Conservation (phyloP, 805 yeast species). For the Tetrapisispora fleetii region DNA sequence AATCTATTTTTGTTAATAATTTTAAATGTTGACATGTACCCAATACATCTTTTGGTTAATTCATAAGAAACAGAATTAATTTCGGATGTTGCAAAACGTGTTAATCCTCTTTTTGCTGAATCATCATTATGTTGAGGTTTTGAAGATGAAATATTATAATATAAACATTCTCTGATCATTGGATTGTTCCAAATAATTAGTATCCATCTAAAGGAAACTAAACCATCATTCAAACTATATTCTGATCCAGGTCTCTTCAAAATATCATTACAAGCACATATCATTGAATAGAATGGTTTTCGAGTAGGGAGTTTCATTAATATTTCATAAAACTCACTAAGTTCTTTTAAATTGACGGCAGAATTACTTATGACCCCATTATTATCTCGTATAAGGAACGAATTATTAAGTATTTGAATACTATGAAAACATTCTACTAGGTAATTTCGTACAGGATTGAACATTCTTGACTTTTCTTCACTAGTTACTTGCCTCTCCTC, state of each 20-base stretch:
- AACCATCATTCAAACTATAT: constrained; percentile 2
- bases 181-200: constrained; percentile 65
- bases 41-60: constrained; percentile 56
- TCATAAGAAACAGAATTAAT: constrained; percentile 54
- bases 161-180: constrained; percentile 38
- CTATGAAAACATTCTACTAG: constrained; percentile 41
- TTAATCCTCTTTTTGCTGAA: constrained; percentile 5
- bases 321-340: constrained; percentile 37
- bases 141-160: constrained; percentile 3
- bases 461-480: constrained; percentile 21
- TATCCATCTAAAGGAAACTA: constrained; percentile 42
- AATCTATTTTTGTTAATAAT: not conserved
- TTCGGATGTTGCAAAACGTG: constrained; percentile 32
- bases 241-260: constrained; percentile 42
- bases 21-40: constrained; percentile 41
- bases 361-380: constrained; percentile 7
- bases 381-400: constrained; percentile 32
- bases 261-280: constrained; percentile 42
- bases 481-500: constrained; percentile 4
- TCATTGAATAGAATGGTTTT: constrained; percentile 47
- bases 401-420: constrained; percentile 38
- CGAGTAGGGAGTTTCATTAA: constrained; percentile 47
- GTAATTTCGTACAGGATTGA: constrained; percentile 42
- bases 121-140: constrained; percentile 10
- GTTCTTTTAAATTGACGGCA: constrained; percentile 38